These are phyloP conservation scores for Globisporangium ultimum DNA, from an alignment of 352 stramenopile species.

Conservation along the genomic window DNA sequence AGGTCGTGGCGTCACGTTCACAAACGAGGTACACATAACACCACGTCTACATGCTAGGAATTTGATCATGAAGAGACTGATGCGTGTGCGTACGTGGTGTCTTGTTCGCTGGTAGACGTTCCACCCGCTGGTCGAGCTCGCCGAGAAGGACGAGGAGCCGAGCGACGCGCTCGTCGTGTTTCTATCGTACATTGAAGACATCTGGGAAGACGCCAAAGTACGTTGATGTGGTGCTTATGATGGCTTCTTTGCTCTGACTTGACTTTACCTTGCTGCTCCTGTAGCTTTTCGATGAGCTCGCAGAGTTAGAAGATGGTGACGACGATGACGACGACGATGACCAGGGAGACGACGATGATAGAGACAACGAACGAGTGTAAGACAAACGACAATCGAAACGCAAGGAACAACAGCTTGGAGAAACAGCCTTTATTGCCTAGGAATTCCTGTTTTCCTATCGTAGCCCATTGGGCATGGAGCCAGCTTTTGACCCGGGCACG, in stretches of 20 bases:
- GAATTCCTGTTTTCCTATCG: conserved; percentile 4
- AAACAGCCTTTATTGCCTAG: not conserved
- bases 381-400: not conserved
- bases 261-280: not conserved
- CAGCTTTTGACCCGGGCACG: conserved; percentile 39
- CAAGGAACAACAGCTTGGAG: not conserved
- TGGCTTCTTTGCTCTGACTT: too few species aligned
- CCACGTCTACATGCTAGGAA: too few species aligned
- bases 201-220: conserved; percentile 68
- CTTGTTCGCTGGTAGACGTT: conserved; percentile 32
- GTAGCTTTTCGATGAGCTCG: conserved; percentile 32
- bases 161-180: conserved; percentile 58
- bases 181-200: conserved; percentile 57
- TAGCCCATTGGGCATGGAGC: conserved; percentile 10
- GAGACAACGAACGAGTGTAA: conserved; percentile 7
- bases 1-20: conserved; percentile 48
- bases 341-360: conserved; percentile 16
- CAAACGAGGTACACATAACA: conserved; percentile 21
- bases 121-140: conserved; percentile 41
- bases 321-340: conserved; percentile 22
- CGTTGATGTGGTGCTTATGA: not conserved
- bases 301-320: conserved; percentile 12
- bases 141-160: conserved; percentile 40
- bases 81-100: not conserved
- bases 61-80: not conserved